Conservation (phyloP, 2,329 filamentous ascomycete species). For the Cytospora chrysosperma region DNA sequence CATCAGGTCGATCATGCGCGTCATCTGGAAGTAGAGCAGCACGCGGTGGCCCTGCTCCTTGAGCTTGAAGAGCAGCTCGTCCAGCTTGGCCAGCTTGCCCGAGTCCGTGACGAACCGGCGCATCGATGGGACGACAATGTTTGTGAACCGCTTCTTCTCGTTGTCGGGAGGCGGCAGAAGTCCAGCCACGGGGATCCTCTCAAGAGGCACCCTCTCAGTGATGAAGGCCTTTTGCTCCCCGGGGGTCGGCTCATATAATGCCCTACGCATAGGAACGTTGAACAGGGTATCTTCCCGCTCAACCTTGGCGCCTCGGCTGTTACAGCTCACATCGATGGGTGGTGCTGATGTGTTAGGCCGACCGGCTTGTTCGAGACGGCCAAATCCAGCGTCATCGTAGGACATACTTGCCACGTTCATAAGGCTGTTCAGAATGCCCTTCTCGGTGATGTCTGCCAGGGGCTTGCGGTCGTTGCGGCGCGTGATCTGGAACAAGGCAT, state of each 20-base stretch:
- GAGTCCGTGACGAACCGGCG: constrained; percentile 96
- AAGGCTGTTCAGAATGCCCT: constrained; percentile 71
- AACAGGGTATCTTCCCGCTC: constrained; percentile 78
- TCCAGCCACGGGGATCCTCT: constrained; percentile 60
- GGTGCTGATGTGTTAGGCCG: constrained; percentile 79
- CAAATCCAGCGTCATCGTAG: constrained; percentile 70
- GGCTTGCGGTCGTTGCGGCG: constrained; percentile 66
- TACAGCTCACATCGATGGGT: constrained; percentile 77
- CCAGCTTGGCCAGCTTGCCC: constrained; percentile 89
- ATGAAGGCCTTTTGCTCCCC: constrained; percentile 73
- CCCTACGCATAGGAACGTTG: constrained; percentile 71
- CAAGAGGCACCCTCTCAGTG: constrained; percentile 66
- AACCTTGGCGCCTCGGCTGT: constrained; percentile 60
- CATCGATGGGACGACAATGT: constrained; percentile 94
- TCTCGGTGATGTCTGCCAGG: constrained; percentile 65
- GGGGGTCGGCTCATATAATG: constrained; percentile 65
- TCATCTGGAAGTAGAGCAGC: constrained; percentile 99
- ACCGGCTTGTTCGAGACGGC: constrained; percentile 77
- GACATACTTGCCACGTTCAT: constrained; percentile 72
- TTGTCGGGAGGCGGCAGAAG: constrained; percentile 78
- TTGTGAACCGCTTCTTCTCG: constrained; percentile 80
- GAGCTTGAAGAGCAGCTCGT: constrained; percentile 81
- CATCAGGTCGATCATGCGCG: constrained; percentile 98
- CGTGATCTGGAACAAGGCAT: constrained; percentile 79
- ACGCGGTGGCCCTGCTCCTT: constrained; percentile 94